Conservation (phyloP, 2,329 filamentous ascomycete genomes). For the Stachybotrys chlorohalonatus region DNA sequence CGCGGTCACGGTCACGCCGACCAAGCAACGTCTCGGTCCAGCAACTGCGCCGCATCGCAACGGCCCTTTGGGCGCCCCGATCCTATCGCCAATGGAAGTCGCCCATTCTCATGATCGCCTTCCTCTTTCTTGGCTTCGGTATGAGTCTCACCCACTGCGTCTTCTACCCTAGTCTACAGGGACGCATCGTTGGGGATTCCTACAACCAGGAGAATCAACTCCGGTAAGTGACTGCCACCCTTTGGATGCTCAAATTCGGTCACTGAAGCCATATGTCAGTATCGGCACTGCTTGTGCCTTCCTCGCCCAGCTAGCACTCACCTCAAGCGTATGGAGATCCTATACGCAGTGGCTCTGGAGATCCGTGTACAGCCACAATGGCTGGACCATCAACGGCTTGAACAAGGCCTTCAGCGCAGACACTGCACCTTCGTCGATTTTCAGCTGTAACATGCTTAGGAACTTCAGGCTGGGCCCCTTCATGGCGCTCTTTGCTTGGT, state of each 20-base stretch:
- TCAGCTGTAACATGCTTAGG: background rate
- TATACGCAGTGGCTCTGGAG: slow-evolving; percentile 4
- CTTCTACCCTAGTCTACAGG: background rate
- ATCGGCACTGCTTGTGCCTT: background rate
- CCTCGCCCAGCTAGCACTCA: slow-evolving; percentile 1
- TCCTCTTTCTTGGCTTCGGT: background rate
- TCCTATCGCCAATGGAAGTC: slow-evolving; percentile 1
- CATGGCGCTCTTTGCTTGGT: background rate
- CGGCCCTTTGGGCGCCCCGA: background rate
- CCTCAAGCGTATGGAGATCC: slow-evolving; percentile 3
- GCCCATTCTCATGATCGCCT: background rate
- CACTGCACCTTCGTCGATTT: background rate
- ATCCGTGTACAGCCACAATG: slow-evolving; percentile 1
- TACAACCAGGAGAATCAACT: background rate
- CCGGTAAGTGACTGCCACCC: background rate
- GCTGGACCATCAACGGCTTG: slow-evolving; percentile 2
- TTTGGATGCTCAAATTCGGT: too few species aligned
- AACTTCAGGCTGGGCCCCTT: background rate
- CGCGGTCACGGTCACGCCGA: background rate
- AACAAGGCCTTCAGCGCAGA: slow-evolving; percentile 3
- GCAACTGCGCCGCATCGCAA: background rate
- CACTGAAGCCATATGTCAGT: background rate
- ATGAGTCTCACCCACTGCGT: background rate
- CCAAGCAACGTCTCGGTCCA: background rate
- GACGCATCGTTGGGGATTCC: background rate